Conservation (phyloP, 1,139 yeast species). For the Zhuliangozyma blackwelliae region DNA sequence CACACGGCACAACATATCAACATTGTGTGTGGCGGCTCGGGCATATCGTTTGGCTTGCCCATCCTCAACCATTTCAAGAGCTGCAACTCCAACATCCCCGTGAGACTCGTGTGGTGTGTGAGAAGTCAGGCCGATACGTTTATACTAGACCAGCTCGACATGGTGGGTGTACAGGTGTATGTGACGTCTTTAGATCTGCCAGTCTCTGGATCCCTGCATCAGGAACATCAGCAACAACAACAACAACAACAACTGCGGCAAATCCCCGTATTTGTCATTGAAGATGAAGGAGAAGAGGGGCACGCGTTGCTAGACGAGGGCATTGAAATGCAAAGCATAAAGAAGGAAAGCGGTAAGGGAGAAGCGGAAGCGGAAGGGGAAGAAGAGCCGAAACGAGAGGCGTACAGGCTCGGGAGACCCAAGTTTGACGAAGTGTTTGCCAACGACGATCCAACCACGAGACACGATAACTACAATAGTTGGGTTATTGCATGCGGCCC, state of each 20-base stretch:
- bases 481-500: constrained; percentile 81
- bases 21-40: constrained; percentile 82
- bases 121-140: constrained; percentile 21
- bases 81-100: constrained; percentile 6
- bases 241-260: background rate
- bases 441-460: constrained; percentile 17
- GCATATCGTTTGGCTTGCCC: constrained; percentile 74
- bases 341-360: constrained; percentile 2
- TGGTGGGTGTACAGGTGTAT: constrained; percentile 15
- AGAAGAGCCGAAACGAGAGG: constrained; percentile 12
- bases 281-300: constrained; percentile 13
- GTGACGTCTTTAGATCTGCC: constrained; percentile 11
- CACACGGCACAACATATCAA: constrained; percentile 48
- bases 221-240: too few relatives aligned
- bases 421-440: constrained; percentile 26
- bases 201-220: background rate
- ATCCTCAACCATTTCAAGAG: constrained; percentile 35
- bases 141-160: constrained; percentile 16
- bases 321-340: constrained; percentile 16
- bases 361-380: constrained; percentile 1
- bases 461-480: constrained; percentile 26
- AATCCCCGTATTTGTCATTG: constrained; percentile 10
- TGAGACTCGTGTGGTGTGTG: constrained; percentile 51
- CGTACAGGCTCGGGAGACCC: constrained; percentile 35
- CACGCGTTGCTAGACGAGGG: constrained; percentile 9